Evolutionary conservation across 2,329 filamentous ascomycete species (phyloP).

Genomic region (Diaporthe sp.): DNA sequence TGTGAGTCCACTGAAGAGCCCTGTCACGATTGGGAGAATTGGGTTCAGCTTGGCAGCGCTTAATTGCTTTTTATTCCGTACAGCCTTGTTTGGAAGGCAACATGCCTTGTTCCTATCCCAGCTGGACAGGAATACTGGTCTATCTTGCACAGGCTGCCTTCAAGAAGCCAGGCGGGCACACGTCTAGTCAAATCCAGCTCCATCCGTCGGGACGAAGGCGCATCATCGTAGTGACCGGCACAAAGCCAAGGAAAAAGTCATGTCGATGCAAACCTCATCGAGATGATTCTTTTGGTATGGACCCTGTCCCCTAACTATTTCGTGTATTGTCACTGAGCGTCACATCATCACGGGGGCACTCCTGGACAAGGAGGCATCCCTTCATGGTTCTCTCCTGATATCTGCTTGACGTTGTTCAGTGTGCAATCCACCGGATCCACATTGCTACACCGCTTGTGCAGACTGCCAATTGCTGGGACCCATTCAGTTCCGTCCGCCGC

Average conservation of each 20-base stretch:
- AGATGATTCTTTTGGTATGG: too few relatives aligned
- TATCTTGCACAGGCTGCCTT: not conserved
- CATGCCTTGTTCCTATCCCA: not conserved
- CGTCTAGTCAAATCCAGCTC: not conserved
- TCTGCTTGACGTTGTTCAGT: not conserved
- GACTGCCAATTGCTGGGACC: not conserved
- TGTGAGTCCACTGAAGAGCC: not conserved
- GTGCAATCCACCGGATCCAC: not conserved
- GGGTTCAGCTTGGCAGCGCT: not conserved
- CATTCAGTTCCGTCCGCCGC: slow-evolving; percentile 17
- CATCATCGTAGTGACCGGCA: not conserved
- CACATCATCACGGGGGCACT: not conserved
- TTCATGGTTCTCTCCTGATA: not conserved
- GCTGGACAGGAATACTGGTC: not conserved
- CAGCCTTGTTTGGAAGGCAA: not conserved
- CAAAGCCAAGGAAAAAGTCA: not conserved
- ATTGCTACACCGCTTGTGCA: not conserved
- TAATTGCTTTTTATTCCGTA: too few relatives aligned
- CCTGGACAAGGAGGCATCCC: not conserved
- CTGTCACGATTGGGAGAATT: not conserved
- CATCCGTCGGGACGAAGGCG: too few relatives aligned
- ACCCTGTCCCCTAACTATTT: too few relatives aligned
- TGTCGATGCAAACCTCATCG: not conserved
- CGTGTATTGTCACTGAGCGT: not conserved
- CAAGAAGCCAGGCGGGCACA: not conserved